Conservation (phyloP, 352 stramenopile genomes). For the Phytophthora pini region DNA sequence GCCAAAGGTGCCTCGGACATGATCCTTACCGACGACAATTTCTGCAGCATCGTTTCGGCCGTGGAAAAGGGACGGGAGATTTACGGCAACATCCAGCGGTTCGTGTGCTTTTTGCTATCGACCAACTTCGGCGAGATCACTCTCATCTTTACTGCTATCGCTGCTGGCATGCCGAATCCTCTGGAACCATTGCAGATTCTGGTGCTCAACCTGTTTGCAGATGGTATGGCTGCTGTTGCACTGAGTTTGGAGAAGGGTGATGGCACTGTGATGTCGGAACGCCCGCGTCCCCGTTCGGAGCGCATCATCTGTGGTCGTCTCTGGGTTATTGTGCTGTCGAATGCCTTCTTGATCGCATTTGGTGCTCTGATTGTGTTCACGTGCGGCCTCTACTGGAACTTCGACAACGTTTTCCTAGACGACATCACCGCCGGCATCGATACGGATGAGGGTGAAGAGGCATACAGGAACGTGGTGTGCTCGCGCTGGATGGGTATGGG, state of each 20-base stretch:
- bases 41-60: conserved; percentile 96
- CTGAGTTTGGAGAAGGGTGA: conserved; percentile 80
- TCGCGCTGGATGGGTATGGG: conserved; percentile 60
- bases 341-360: conserved; percentile 63
- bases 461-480: conserved; percentile 58
- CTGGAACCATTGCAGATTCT: conserved; percentile 97
- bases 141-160: conserved; percentile 79
- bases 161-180: conserved; percentile 79
- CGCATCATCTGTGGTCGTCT: conserved; percentile 74
- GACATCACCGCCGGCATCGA: conserved; percentile 61
- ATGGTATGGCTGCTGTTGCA: conserved; percentile 82
- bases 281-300: conserved; percentile 59
- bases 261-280: conserved; percentile 66
- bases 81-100: conserved; percentile 98
- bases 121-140: conserved; percentile 96
- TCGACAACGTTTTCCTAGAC: conserved; percentile 58
- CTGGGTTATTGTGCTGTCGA: conserved; percentile 72
- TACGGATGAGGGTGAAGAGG: conserved; percentile 36
- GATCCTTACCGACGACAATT: conserved; percentile 98
- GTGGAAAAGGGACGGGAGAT: conserved; percentile 97
- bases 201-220: conserved; percentile 98
- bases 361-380: conserved; percentile 71
- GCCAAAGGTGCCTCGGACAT: conserved; percentile 98
- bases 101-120: conserved; percentile 97
- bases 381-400: conserved; percentile 76